These are phyloP conservation scores for Periconia digitata DNA, from an alignment of 2,329 filamentous ascomycete genomes.

Conservation along the genomic window DNA sequence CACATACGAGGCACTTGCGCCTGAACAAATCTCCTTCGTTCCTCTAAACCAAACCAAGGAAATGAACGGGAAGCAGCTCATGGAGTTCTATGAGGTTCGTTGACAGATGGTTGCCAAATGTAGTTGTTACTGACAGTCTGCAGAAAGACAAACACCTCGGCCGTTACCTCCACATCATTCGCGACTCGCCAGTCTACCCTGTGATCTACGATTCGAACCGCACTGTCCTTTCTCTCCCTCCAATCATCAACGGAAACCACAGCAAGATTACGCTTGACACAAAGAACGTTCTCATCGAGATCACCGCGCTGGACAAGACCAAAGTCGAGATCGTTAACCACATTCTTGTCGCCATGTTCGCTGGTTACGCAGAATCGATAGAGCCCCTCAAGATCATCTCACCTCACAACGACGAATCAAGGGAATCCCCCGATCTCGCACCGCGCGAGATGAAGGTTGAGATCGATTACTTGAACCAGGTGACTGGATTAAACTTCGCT, in stretches of 20 bases:
- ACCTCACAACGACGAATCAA: slow-evolving; percentile 81
- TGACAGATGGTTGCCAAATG: neutral
- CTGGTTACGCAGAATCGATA: slow-evolving; percentile 87
- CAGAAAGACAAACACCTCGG: slow-evolving; percentile 88
- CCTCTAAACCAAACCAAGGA: slow-evolving; percentile 89
- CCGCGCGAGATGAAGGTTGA: slow-evolving; percentile 78
- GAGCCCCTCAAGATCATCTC: slow-evolving; percentile 93
- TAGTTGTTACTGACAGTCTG: slow-evolving; percentile 17
- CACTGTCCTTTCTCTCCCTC: slow-evolving; percentile 87
- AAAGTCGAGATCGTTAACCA: slow-evolving; percentile 96
- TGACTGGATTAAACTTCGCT: slow-evolving; percentile 78
- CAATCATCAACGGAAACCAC: slow-evolving; percentile 96
- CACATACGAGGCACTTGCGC: slow-evolving; percentile 89
- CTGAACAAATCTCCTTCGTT: slow-evolving; percentile 87
- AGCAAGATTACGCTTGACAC: slow-evolving; percentile 94
- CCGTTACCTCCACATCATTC: slow-evolving; percentile 90
- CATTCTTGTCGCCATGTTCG: slow-evolving; percentile 98
- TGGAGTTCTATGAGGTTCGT: slow-evolving; percentile 80
- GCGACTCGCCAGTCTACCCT: slow-evolving; percentile 90
- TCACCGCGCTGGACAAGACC: slow-evolving; percentile 92
- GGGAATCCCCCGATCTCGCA: slow-evolving; percentile 78
- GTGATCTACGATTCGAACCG: slow-evolving; percentile 91
- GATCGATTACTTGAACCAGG: slow-evolving; percentile 90
- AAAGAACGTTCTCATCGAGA: slow-evolving; percentile 94
- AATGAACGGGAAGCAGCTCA: slow-evolving; percentile 85